phyloP scores from a whole-genome alignment of 768 basidiomycete genomes.

The Podaxis sp. region DNA sequence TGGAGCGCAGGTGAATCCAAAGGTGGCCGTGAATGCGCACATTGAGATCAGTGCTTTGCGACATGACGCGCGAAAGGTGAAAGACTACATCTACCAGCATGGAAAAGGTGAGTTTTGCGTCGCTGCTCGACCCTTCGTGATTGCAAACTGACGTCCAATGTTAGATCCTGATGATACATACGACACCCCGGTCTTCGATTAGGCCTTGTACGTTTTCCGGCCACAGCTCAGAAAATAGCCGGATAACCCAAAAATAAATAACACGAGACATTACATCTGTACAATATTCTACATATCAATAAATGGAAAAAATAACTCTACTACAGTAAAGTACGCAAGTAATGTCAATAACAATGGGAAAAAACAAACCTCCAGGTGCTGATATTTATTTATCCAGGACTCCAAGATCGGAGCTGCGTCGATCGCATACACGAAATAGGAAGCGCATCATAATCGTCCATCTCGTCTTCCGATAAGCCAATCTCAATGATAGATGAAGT shows the following conservation, averaged over 20 bases:
- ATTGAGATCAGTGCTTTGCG: conserved; percentile 52
- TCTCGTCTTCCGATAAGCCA: conserved; percentile 7
- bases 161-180: conserved; percentile 45
- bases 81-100: conserved; percentile 55
- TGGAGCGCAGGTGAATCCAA: conserved; percentile 48
- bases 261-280: background rate
- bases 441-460: conserved; percentile 1
- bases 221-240: background rate
- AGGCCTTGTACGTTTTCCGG: background rate
- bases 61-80: conserved; percentile 61
- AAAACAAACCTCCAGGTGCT: background rate
- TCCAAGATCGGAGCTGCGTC: conserved; percentile 4
- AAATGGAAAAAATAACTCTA: background rate
- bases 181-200: conserved; percentile 44
- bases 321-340: background rate
- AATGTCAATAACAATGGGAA: background rate
- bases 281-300: background rate
- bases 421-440: conserved; percentile 10
- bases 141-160: conserved; percentile 3
- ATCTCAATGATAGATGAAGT: conserved; percentile 8
- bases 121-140: background rate
- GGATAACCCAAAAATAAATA: background rate
- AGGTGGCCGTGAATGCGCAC: conserved; percentile 58
- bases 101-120: conserved; percentile 46
- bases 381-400: background rate